Percentiles rank a stretch among this genome's conserved stretches.
Conservation (phyloP, 805 yeast species). For the Candida ulmi region DNA sequence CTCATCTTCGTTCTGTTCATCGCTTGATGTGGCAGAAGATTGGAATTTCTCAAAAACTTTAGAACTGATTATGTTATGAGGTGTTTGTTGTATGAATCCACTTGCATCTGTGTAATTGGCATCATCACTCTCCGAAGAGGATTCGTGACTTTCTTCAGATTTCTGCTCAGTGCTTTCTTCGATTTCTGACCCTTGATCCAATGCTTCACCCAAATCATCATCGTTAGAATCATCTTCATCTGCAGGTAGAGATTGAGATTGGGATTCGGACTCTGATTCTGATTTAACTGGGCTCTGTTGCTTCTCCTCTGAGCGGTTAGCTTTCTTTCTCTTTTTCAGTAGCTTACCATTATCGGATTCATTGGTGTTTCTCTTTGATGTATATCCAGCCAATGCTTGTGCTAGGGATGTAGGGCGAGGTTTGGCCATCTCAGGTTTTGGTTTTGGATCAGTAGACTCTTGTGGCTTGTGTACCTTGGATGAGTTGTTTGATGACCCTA, state of each 20-base stretch:
- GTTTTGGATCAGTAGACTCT: neutral
- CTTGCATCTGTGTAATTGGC: conserved; percentile 15
- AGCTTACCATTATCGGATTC: conserved; percentile 13
- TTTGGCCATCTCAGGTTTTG: neutral
- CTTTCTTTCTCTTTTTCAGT: conserved; percentile 21
- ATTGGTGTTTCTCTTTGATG: conserved; percentile 18
- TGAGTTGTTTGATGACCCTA: conserved; percentile 11
- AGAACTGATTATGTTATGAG: conserved; percentile 16
- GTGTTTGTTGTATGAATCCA: conserved; percentile 6
- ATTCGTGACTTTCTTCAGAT: neutral
- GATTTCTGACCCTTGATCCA: conserved; percentile 14
- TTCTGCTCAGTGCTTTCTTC: conserved; percentile 7
- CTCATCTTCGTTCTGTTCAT: conserved; percentile 5
- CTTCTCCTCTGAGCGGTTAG: conserved; percentile 5
- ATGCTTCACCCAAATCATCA: conserved; percentile 29
- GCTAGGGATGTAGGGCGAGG: conserved; percentile 19
- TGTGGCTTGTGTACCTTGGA: neutral
- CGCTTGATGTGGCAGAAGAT: conserved; percentile 8
- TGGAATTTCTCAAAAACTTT: conserved; percentile 18
- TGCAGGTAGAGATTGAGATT: no score
- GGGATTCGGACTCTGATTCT: no score
- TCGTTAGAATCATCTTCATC: no score
- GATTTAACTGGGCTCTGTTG: conserved; percentile 8
- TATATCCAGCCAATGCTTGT: conserved; percentile 22
- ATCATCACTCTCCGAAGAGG: conserved; percentile 13